Evolutionary conservation across 305 asterid species (phyloP).

Genomic region (Ruellia speciosa): DNA sequence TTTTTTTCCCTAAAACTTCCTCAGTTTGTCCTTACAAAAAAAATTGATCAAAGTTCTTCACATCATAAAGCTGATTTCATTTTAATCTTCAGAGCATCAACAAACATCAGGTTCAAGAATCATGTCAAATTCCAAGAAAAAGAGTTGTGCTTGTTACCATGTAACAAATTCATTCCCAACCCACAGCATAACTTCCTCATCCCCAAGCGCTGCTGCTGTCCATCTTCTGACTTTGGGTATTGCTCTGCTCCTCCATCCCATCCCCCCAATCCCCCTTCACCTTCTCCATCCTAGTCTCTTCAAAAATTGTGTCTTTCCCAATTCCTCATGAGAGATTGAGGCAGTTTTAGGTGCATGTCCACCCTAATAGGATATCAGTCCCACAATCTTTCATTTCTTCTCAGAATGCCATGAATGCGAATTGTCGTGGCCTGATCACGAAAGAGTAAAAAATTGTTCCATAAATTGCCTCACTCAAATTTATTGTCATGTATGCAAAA

Average conservation of each 20-base stretch:
- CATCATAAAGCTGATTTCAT: not conserved
- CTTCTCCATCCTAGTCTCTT: too few species aligned
- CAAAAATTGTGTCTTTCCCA: too few species aligned
- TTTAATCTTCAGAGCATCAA: not conserved
- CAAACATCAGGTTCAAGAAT: not conserved
- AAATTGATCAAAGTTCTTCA: not conserved
- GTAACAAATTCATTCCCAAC: not conserved
- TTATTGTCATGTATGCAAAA: slow-evolving; percentile 7
- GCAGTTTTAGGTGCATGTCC: too few species aligned
- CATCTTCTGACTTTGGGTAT: too few species aligned
- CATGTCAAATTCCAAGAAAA: not conserved
- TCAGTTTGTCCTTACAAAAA: not conserved
- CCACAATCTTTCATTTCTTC: slow-evolving; percentile 50
- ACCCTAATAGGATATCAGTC: not conserved
- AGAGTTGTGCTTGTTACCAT: not conserved
- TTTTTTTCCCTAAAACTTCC: not conserved
- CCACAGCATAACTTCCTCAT: too few species aligned
- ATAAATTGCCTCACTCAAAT: slow-evolving; percentile 26
- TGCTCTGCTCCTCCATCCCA: too few species aligned
- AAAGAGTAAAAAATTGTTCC: slow-evolving; percentile 15
- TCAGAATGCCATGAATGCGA: slow-evolving; percentile 92
- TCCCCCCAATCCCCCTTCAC: too few species aligned
- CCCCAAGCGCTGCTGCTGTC: too few species aligned
- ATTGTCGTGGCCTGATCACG: slow-evolving; percentile 80
- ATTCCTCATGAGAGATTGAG: too few species aligned